phyloP scores from a whole-genome alignment of 2,329 filamentous ascomycete species.

The Microthyrium microscopicum region DNA sequence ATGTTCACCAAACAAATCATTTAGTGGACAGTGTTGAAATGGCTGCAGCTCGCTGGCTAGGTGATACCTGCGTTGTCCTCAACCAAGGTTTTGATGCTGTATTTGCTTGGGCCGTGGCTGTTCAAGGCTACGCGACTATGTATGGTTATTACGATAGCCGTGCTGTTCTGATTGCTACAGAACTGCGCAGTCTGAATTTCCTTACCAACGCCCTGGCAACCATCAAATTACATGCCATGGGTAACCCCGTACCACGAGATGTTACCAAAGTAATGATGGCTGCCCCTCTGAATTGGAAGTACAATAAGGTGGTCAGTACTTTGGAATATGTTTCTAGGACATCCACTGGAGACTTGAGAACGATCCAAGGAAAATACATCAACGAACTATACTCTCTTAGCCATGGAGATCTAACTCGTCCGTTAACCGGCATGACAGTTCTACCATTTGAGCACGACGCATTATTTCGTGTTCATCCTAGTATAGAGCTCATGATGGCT shows the following conservation, averaged over 20 bases:
- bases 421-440: background rate
- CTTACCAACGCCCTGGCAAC: background rate
- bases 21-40: conserved; percentile 18
- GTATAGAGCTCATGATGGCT: conserved; percentile 11
- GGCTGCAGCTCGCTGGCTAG: conserved; percentile 18
- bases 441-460: conserved; percentile 6
- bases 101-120: conserved; percentile 16
- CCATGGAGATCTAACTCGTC: conserved; percentile 4
- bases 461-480: conserved; percentile 12
- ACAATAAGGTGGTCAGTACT: no score
- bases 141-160: conserved; percentile 11
- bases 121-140: conserved; percentile 13
- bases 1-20: conserved; percentile 11
- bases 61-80: conserved; percentile 17
- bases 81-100: conserved; percentile 15
- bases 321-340: no score
- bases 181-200: conserved; percentile 10
- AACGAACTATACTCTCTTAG: no score
- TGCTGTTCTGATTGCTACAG: conserved; percentile 11
- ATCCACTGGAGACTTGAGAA: no score
- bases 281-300: no score
- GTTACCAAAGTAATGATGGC: no score
- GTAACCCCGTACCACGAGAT: no score
- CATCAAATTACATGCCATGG: no score
- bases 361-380: no score